Evolutionary conservation across 805 yeast species (phyloP), one percentile per base, ranked within the genome.

Genomic region (Saturnispora serradocipensis): DNA sequence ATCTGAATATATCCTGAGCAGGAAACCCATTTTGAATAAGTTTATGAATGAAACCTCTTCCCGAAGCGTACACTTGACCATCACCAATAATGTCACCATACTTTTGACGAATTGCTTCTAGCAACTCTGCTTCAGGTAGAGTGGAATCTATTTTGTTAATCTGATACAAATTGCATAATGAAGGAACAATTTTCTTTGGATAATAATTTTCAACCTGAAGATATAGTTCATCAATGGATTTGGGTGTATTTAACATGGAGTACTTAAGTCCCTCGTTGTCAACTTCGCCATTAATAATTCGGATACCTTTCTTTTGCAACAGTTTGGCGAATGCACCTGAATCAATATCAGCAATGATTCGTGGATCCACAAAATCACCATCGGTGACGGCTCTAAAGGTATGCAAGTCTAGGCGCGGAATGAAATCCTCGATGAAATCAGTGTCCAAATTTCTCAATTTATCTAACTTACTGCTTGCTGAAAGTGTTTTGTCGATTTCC

Each of bases 351-450:
- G 49, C 42, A 11, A 72, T 55, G 24, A 72, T 45, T 9, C 55
- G 53, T 4, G 61, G 48, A 1, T 68, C 51, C 13, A 72, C 66
- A 59, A 72, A 70, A 48, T 69, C 60, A 40, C 61, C 65, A 55
- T 72, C 76, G 1, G 73, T 64, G 24, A 68, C 68, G 9, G 74
- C 74, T 56, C 75, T 61, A 55, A 71, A 72, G 8, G 55, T 59
- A 36, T 53, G 61, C 45, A 54, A 48, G 25, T 49, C 51, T 24
- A 58, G 42, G 24, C 53, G 51, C 20, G 61, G 60, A n/a, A 59
- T 53, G 42, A 57, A 58, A n/a, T 57, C 59, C 46, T 59, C 61
- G 39, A 57, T 50, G 47, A 56, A 54, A 67, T 49, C 43, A 4
- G 45, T 46, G 30, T 50, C 52, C n/a, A 49, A 20, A 18, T 45